These are phyloP conservation scores for Aspergillus kassunensis DNA, from an alignment of 495 filamentous ascomycete species.

Conservation along the genomic window DNA sequence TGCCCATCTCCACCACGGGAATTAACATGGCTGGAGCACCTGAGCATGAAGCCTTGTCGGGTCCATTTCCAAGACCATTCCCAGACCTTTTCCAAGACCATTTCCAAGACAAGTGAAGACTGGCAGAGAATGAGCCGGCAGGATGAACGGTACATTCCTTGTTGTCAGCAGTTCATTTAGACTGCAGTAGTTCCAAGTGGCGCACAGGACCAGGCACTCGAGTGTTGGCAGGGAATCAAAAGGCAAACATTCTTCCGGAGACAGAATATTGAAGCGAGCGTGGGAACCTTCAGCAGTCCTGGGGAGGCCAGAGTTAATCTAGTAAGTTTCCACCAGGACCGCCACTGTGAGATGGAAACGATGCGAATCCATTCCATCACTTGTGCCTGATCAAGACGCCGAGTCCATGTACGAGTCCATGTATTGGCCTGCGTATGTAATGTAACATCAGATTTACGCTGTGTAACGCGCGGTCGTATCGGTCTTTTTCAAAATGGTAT, in stretches of 20 bases:
- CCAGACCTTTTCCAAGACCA: no score
- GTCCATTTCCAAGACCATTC: no score
- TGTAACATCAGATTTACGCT: slow-evolving; percentile 7
- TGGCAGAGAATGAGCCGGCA: not conserved
- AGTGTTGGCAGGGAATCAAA: not conserved
- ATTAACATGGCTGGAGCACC: not conserved
- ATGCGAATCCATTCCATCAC: no score
- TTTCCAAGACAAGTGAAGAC: no score
- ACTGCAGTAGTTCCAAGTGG: slow-evolving; percentile 7
- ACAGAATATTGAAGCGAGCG: not conserved
- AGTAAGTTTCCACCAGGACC: not conserved
- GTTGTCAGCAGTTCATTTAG: not conserved
- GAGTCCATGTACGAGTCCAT: no score
- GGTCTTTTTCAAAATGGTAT: no score
- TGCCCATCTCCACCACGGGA: slow-evolving; percentile 5
- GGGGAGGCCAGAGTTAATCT: slow-evolving; percentile 1
- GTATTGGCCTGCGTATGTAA: slow-evolving; percentile 4
- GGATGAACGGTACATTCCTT: slow-evolving; percentile 5
- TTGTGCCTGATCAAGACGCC: no score
- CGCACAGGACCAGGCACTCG: not conserved
- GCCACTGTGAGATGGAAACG: slow-evolving; percentile 1
- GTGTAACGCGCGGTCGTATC: no score
- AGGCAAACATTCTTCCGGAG: not conserved
- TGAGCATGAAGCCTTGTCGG: not conserved
- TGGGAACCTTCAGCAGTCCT: not conserved